phyloP scores from a whole-genome alignment of 352 stramenopile species.

The Phytophthora uliginosa region DNA sequence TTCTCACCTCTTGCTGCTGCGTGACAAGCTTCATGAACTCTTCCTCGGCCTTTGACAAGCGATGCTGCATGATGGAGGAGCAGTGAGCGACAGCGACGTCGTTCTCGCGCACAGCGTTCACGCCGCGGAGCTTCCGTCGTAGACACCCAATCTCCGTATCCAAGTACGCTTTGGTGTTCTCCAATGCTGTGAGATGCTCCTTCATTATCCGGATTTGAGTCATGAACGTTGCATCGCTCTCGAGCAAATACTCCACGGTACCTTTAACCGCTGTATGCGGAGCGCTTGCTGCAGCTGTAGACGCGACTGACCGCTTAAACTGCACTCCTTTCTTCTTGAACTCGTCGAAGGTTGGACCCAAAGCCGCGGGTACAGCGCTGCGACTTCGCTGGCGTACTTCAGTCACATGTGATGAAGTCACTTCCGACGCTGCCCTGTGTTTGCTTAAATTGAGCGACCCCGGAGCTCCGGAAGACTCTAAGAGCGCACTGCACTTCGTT shows the following conservation, averaged over 20 bases:
- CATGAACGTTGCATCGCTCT: constrained; percentile 74
- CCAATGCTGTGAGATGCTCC: constrained; percentile 63
- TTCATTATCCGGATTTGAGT: constrained; percentile 65
- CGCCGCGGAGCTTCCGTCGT: constrained; percentile 63
- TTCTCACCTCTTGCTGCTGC: constrained; percentile 67
- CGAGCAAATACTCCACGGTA: constrained; percentile 72
- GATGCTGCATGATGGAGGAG: constrained; percentile 80
- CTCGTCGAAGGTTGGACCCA: neutral
- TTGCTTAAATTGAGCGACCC: constrained; percentile 10
- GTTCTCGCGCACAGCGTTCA: constrained; percentile 84
- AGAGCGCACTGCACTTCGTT: constrained; percentile 29
- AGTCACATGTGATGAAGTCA: neutral
- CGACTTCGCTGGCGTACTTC: constrained; percentile 20
- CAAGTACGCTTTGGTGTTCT: constrained; percentile 53
- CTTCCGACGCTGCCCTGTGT: constrained; percentile 9
- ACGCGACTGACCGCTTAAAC: constrained; percentile 25
- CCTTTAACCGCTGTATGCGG: constrained; percentile 37
- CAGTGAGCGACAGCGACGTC: constrained; percentile 81
- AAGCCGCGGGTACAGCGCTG: constrained; percentile 7
- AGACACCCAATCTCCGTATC: constrained; percentile 60
- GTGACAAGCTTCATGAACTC: constrained; percentile 86
- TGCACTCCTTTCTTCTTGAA: constrained; percentile 4
- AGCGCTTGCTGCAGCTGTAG: neutral
- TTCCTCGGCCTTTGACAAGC: constrained; percentile 75
- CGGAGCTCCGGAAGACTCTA: constrained; percentile 14